These are phyloP conservation scores for Nigrospora sphaerica DNA, from an alignment of 2,329 filamentous ascomycete genomes.

Conservation along the genomic window DNA sequence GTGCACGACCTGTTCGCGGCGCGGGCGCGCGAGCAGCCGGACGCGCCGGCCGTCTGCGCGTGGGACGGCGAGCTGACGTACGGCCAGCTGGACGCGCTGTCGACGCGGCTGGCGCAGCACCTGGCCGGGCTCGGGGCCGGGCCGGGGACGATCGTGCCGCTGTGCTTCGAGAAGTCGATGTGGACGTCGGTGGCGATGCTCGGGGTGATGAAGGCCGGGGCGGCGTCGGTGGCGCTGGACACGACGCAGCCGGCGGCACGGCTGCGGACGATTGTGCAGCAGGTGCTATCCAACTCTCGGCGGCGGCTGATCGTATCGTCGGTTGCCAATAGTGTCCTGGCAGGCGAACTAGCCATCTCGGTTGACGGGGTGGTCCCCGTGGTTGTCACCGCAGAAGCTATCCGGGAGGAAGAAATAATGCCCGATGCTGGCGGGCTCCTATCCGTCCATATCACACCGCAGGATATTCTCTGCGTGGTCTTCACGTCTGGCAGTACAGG, in stretches of 20 bases:
- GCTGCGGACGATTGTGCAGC: too few relatives aligned
- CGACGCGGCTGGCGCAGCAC: slow-evolving; percentile 4
- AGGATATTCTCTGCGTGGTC: neutral
- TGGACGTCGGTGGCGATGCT: slow-evolving; percentile 16
- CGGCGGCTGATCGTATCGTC: too few relatives aligned
- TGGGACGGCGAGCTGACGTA: slow-evolving; percentile 25
- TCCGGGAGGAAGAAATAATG: slow-evolving; percentile 26
- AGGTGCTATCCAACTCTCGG: too few relatives aligned
- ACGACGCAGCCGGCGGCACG: too few relatives aligned
- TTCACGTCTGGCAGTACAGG: slow-evolving; percentile 47
- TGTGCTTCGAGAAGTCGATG: slow-evolving; percentile 17
- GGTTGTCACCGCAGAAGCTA: slow-evolving; percentile 12
- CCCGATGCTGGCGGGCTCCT: slow-evolving; percentile 11
- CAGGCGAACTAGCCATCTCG: too few relatives aligned
- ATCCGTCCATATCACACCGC: slow-evolving; percentile 13
- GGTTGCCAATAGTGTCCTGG: too few relatives aligned
- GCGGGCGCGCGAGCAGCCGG: slow-evolving; percentile 6
- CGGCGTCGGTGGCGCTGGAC: too few relatives aligned
- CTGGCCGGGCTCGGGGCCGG: neutral
- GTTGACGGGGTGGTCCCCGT: too few relatives aligned
- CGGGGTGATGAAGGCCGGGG: slow-evolving; percentile 17
- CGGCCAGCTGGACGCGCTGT: slow-evolving; percentile 16
- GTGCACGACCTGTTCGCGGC: slow-evolving; percentile 8
- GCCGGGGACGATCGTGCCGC: slow-evolving; percentile 8
- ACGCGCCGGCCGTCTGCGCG: slow-evolving; percentile 18